A percentile compares a stretch with the other conserved stretches of the same genome.
Conservation (phyloP, 768 basidiomycete genomes). For the Pisolithus marmoratus region DNA sequence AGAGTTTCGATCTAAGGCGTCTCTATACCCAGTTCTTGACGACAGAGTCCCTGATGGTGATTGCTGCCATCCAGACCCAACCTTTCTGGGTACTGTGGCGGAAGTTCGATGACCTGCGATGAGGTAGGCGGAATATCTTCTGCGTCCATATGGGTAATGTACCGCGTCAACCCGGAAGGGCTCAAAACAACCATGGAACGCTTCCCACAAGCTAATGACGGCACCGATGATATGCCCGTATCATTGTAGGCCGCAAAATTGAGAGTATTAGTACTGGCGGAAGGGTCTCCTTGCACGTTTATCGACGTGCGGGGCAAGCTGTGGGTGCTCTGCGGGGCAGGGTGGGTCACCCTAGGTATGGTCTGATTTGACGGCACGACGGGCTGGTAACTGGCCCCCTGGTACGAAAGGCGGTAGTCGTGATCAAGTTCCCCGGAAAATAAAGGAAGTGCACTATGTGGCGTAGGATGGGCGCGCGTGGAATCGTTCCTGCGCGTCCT, state of each 20-base stretch:
- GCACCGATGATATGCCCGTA: slow-evolving; percentile 15
- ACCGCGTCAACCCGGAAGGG: slow-evolving; percentile 44
- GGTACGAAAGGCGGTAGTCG: slow-evolving; percentile 26
- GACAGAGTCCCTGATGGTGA: slow-evolving; percentile 11
- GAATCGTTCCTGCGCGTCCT: slow-evolving; percentile 17
- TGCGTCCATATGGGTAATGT: slow-evolving; percentile 63
- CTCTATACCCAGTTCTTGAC: slow-evolving; percentile 3
- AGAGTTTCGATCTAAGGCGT: slow-evolving; percentile 4
- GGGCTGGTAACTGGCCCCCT: slow-evolving; percentile 14
- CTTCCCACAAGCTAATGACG: slow-evolving; percentile 45
- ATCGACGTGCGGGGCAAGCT: slow-evolving; percentile 6
- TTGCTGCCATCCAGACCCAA: slow-evolving; percentile 19
- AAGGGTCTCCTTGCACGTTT: no score
- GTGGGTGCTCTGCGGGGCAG: not conserved
- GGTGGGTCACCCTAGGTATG: not conserved
- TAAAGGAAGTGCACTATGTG: slow-evolving; percentile 26
- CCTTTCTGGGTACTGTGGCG: slow-evolving; percentile 63
- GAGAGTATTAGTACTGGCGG: slow-evolving; percentile 13
- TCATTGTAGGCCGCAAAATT: slow-evolving; percentile 18
- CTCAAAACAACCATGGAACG: slow-evolving; percentile 46
- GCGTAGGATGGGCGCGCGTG: slow-evolving; percentile 25
- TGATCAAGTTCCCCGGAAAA: slow-evolving; percentile 36
- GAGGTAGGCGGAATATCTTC: slow-evolving; percentile 47
- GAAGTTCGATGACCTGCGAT: slow-evolving; percentile 63
- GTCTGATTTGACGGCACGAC: slow-evolving; percentile 10